Evolutionary conservation across 1,284 basidiomycete genomes (phyloP), one percentile per base, ranked within the genome.

Genomic region (Apiotrichum brassicae): DNA sequence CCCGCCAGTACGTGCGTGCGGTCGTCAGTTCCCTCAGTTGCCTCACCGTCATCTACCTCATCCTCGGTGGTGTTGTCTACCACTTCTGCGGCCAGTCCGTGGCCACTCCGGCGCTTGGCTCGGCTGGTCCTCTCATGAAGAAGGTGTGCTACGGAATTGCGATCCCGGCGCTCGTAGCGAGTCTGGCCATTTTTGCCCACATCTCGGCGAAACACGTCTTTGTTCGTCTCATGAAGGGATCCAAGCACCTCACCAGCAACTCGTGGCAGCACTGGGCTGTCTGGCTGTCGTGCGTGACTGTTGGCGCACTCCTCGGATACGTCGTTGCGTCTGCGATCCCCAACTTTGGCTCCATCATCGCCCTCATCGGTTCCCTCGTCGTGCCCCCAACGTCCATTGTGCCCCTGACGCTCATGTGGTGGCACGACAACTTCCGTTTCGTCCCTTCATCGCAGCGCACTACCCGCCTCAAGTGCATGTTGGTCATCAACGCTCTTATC

Each of bases 141-240:
- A 53, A 52, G 30, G 49, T 68, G 36, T 61, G 53, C 11, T 71
- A 70, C 54, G 66, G 67, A 5, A 49, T 72, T 20, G 64, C 66
- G 5, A 33, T 71, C 2, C 65, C 63, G 1, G 62, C 62, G 3
- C 53, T 73, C 12, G 41, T 68, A 23, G 61, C 65, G 16, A 56
- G 57, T 12, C 49, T 48, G 13, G 56, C 62, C 14, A 49, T 72
- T 18, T 63, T 61, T 47, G 57, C 51, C 26, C 63, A 63, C 47
- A 51, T 65, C 14, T 48, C 65, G 24, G 54, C 59, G 23, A 68
- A 68, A 47, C 63, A 81, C 40, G 59, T 82, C 44, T 83, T 84
- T 62, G 75, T 84, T 49, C 77, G 82, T 7, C 14, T 63, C 9
- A 53, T 69, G 33, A 57, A 59, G 35, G 59, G 60, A 19, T 59